Percentiles rank a stretch among this genome's conserved stretches.
These are phyloP conservation scores for Apiotrichum mycotoxinovorans DNA, from an alignment of 1,284 basidiomycete species.

Conservation along the genomic window DNA sequence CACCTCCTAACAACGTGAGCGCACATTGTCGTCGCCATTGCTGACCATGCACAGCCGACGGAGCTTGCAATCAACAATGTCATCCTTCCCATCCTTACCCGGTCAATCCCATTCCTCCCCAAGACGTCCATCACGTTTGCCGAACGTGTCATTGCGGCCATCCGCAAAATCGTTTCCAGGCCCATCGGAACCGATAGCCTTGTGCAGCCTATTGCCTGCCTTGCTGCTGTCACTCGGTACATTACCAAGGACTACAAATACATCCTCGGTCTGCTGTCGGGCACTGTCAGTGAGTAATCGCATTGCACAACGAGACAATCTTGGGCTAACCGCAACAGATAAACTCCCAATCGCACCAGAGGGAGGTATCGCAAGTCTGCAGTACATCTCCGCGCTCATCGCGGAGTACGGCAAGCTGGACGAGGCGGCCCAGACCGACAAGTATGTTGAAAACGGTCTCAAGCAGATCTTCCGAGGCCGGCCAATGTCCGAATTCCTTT, in stretches of 20 bases:
- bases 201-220: conserved; percentile 64
- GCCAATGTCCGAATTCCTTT: conserved; percentile 76
- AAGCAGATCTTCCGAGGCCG: conserved; percentile 3
- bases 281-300: conserved; percentile 65
- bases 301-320: background rate
- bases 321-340: background rate
- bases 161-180: conserved; percentile 84
- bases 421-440: conserved; percentile 60
- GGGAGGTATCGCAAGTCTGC: conserved; percentile 54
- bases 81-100: conserved; percentile 79
- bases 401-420: conserved; percentile 89
- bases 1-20: conserved; percentile 35
- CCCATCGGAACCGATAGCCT: conserved; percentile 72
- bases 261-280: conserved; percentile 72
- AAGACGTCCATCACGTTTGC: conserved; percentile 80
- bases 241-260: conserved; percentile 80
- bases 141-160: conserved; percentile 71
- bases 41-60: conserved; percentile 61
- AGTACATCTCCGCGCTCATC: conserved; percentile 76
- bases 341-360: conserved; percentile 5
- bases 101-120: conserved; percentile 79
- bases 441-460: conserved; percentile 52
- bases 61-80: conserved; percentile 78
- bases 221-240: conserved; percentile 76
- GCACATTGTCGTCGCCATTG: background rate